Base-by-base conservation (phyloP, 768 basidiomycete species). In the Pleurotus tuber-regium region DNA sequence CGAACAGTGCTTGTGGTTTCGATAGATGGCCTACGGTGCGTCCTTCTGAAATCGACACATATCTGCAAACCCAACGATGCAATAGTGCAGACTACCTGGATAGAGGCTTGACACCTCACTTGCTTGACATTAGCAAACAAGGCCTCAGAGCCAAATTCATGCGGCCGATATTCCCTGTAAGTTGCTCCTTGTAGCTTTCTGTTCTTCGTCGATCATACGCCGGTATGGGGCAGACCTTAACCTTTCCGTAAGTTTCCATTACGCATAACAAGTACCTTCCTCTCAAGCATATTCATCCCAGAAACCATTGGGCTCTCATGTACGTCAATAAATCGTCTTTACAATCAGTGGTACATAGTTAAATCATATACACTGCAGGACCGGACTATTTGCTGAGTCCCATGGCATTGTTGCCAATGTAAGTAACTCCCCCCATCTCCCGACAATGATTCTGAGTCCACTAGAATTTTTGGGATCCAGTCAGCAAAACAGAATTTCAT, bases 321-420 rank as follows among this genome's bases (percentile, higher is more conserved):
- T 92, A 61, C 23, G 77, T 18, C 35, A n/a, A 2, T 38, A 4
- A 5, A 62, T 4, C 12, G 11, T 18, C 8, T 43, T 14, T 28
- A 21, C 2, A 33, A 52, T 36, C 7, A 8, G 28, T 51, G n/a
- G 2, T 19, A 8, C 25, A n/a, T 57, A 55, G 19, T 41, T 51
- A 35, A 52, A 35, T 24, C 18, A 43, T 25, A n/a, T 33, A 38
- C 28, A 40, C 7, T 18, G 28, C 54, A 92, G 90, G 85, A 97
- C 93, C 11, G 94, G 94, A 2, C 76, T 96, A 2, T 80, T 92
- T 61, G 88, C 89, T 0, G 92, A 95, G 66, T 88, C 89, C 18
- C 92, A 96, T 64, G 93, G 93, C 10, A 92, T 97, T 40, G 80
- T 97, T 19, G 93, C 82, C 10, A 97, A 96, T 60, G 90, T 92